These are phyloP conservation scores for Pythium volutum DNA, from an alignment of 352 stramenopile genomes.

Conservation along the genomic window DNA sequence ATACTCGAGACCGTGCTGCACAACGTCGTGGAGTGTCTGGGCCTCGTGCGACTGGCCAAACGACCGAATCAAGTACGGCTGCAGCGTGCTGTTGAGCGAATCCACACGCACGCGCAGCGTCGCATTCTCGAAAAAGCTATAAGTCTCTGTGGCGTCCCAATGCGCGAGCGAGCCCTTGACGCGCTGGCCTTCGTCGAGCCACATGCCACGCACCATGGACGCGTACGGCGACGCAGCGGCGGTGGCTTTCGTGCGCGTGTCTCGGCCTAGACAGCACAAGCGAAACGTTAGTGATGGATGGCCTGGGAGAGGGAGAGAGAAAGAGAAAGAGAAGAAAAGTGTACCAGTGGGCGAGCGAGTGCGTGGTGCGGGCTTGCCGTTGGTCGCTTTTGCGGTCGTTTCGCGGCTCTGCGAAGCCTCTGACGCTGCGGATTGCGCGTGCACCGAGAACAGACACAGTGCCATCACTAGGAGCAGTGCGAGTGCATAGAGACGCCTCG, in stretches of 20 bases:
- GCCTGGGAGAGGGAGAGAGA: background rate
- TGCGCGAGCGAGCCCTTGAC: constrained; percentile 29
- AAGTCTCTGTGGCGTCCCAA: constrained; percentile 64
- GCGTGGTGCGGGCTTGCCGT: background rate
- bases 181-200: constrained; percentile 63
- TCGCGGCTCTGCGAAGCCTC: background rate
- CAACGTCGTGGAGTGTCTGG: constrained; percentile 48
- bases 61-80: constrained; percentile 62
- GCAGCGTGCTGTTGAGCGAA: constrained; percentile 63
- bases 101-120: constrained; percentile 73
- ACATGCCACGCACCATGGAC: constrained; percentile 25
- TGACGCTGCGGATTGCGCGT: constrained; percentile 5
- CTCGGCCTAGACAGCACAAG: constrained; percentile 1
- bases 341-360: constrained; percentile 10
- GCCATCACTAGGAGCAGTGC: background rate
- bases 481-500: background rate
- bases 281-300: constrained; percentile 7
- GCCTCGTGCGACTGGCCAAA: constrained; percentile 65
- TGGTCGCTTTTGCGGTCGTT: constrained; percentile 5
- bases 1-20: constrained; percentile 44
- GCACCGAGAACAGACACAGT: constrained; percentile 3
- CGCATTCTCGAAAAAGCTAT: constrained; percentile 77
- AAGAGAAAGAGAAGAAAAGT: background rate
- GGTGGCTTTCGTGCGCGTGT: background rate
- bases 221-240: background rate